A percentile compares a stretch with the other conserved stretches of the same genome.
phyloP scores from a whole-genome alignment of 1,284 basidiomycete species.

The Cryptococcus wingfieldii region DNA sequence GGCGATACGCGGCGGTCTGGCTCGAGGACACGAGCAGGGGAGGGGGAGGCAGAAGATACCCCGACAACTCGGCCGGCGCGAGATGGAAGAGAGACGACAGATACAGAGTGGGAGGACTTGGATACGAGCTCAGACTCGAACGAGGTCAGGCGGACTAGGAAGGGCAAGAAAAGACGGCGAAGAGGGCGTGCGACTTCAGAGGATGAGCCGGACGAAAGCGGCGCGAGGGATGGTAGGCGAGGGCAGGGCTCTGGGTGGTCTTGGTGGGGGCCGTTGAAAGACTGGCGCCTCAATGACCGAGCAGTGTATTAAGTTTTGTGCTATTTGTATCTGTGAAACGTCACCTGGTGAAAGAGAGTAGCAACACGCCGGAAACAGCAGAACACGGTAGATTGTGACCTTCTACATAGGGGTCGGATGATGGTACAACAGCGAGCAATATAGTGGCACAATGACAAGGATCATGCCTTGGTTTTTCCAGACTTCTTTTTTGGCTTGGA shows the following conservation, averaged over 20 bases:
- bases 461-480: slow-evolving; percentile 1
- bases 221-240: slow-evolving; percentile 3
- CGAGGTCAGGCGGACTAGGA: background rate
- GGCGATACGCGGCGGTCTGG: background rate
- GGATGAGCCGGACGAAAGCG: background rate
- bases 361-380: background rate
- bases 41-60: slow-evolving; percentile 62
- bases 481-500: slow-evolving; percentile 6
- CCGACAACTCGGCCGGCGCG: background rate
- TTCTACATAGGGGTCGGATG: background rate
- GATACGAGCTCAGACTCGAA: slow-evolving; percentile 10
- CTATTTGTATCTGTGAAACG: background rate
- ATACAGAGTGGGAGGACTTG: slow-evolving; percentile 32
- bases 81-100: slow-evolving; percentile 2
- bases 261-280: slow-evolving; percentile 47
- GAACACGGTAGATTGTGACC: background rate
- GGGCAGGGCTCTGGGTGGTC: slow-evolving; percentile 28
- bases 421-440: background rate
- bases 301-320: background rate
- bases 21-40: slow-evolving; percentile 46
- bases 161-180: slow-evolving; percentile 5
- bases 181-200: background rate
- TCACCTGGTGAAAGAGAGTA: background rate
- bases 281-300: slow-evolving; percentile 36
- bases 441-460: background rate